Evolutionary conservation across 2,329 filamentous ascomycete species (phyloP), one percentile per base, ranked within the genome.

Genomic region (Sporothrix phasma): DNA sequence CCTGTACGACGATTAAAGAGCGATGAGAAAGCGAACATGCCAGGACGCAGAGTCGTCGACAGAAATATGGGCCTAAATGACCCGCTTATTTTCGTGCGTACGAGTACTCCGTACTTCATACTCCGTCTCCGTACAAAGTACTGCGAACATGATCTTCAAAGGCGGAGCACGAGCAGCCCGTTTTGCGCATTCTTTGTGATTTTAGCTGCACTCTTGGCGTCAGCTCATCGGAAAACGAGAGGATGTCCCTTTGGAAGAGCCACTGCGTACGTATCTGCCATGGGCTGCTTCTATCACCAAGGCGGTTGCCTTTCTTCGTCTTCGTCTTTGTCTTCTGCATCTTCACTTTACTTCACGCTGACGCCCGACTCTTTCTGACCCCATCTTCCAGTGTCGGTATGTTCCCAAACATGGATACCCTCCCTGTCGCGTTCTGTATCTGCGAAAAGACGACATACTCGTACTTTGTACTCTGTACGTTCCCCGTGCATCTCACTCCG

Each of bases 81-180:
- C 53, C 62, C 62, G 41, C 51, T 64, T 45, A 59, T 49, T 7
- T 41, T 22, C 29, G 19, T 63, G 37, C 34, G 61, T 46, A 43
- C 46, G n/a, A n/a, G n/a, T n/a, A n/a, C n/a, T n/a, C n/a, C n/a
- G n/a, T n/a, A n/a, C n/a, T n/a, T n/a, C n/a, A n/a, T n/a, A n/a
- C n/a, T n/a, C n/a, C n/a, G n/a, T n/a, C n/a, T n/a, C n/a, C n/a
- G n/a, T n/a, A n/a, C n/a, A n/a, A n/a, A n/a, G n/a, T n/a, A n/a
- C n/a, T n/a, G n/a, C n/a, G n/a, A n/a, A n/a, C n/a, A n/a, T n/a
- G n/a, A n/a, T n/a, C 8, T 19, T 51, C 41, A 5, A 37, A 31
- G 51, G n/a, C 51, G 31, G 31, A 54, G 51, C 51, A 39, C 31
- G 31, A 54, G 15, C 51, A 24, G 10, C 10, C 34, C 51, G 31